phyloP scores from a whole-genome alignment of 257 asterid genomes.

The Solanum bulbocastanum region DNA sequence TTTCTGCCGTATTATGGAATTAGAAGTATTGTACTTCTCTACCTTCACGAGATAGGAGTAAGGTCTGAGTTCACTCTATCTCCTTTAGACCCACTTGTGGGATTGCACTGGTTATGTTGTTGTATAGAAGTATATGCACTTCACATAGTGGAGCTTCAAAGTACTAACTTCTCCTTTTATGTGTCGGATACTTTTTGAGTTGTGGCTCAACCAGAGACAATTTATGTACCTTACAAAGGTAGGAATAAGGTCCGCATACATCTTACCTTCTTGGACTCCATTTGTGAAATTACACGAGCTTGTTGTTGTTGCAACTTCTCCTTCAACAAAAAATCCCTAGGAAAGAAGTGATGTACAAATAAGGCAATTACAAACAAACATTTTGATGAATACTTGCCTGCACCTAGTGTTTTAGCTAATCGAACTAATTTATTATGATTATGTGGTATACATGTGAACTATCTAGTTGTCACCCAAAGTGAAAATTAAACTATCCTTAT shows the following conservation, averaged over 20 bases:
- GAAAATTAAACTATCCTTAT: too few species aligned
- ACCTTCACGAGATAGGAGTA: background rate
- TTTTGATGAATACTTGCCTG: background rate
- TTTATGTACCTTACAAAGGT: background rate
- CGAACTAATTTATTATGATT: background rate
- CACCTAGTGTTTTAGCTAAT: background rate
- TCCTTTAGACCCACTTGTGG: background rate
- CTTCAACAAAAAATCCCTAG: background rate
- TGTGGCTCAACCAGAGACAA: background rate
- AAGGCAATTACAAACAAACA: background rate
- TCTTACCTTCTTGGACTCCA: rapidly evolving
- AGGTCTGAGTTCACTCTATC: background rate
- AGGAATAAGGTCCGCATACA: background rate
- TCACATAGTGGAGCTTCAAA: background rate
- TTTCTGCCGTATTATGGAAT: background rate
- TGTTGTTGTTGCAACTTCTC: background rate
- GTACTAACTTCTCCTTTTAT: background rate
- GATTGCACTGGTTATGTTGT: background rate
- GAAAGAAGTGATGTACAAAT: background rate
- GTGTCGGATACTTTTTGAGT: background rate
- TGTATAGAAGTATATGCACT: background rate
- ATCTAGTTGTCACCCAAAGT: too few species aligned
- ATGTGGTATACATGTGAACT: background rate
- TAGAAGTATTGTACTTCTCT: background rate
- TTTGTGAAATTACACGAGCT: background rate